Evolutionary conservation across 768 basidiomycete genomes (phyloP).

Genomic region (Mycena pura): DNA sequence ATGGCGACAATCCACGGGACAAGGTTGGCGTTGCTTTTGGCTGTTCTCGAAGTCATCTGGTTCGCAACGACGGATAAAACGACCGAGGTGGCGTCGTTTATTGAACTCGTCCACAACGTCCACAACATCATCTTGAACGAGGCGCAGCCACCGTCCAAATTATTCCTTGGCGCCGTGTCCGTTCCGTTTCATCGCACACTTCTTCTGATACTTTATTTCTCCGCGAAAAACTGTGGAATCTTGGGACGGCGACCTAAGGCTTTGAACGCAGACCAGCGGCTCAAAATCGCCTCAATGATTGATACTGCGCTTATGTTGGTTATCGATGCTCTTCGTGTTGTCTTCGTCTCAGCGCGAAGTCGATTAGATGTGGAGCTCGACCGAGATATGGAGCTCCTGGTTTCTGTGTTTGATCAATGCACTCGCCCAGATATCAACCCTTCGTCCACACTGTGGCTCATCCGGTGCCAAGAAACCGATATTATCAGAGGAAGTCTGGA

Average conservation of each 20-base stretch:
- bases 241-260: constrained; percentile 55
- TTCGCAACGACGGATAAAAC: constrained; percentile 65
- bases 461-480: constrained; percentile 80
- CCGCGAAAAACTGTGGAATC: constrained; percentile 65
- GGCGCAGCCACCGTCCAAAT: constrained; percentile 73
- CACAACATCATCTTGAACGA: constrained; percentile 74
- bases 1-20: constrained; percentile 83
- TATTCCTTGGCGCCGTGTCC: constrained; percentile 69
- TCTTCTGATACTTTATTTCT: constrained; percentile 83
- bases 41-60: constrained; percentile 82
- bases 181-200: constrained; percentile 81
- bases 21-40: constrained; percentile 74
- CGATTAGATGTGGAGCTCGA: constrained; percentile 71
- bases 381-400: constrained; percentile 80
- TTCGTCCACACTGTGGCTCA: constrained; percentile 79
- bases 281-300: constrained; percentile 64
- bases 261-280: constrained; percentile 65
- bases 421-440: constrained; percentile 70
- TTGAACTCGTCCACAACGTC: constrained; percentile 65
- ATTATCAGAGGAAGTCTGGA: constrained; percentile 79
- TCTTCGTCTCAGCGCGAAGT: constrained; percentile 68
- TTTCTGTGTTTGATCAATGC: constrained; percentile 85
- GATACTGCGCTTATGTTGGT: constrained; percentile 69
- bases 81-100: constrained; percentile 62
- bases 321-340: constrained; percentile 68